Conservation (phyloP, 2,329 filamentous ascomycete species). For the Graphiopsis chlorocephala region DNA sequence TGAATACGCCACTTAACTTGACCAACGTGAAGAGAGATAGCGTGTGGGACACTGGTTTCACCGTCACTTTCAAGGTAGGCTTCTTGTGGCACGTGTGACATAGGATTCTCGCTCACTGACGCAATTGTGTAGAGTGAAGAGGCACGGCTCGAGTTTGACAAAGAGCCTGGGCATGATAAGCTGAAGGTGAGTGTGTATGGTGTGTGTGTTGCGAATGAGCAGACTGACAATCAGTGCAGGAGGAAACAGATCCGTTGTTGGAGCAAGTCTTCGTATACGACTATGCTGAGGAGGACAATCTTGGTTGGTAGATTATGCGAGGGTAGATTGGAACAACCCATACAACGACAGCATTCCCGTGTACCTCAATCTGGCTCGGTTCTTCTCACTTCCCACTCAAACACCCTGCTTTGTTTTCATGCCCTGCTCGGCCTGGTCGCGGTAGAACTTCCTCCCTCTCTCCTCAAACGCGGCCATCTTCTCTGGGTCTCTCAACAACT, state of each 20-base stretch:
- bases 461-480: constrained; percentile 55
- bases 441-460: constrained; percentile 62
- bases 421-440: constrained; percentile 62
- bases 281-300: constrained; percentile 41
- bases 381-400: not conserved
- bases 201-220: not conserved
- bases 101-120: not conserved
- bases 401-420: constrained; percentile 39
- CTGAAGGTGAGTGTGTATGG: constrained; percentile 5
- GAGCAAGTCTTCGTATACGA: constrained; percentile 42
- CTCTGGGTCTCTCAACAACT: constrained; percentile 55
- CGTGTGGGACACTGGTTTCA: constrained; percentile 12
- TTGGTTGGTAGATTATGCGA: constrained; percentile 3
- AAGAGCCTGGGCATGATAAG: constrained; percentile 9
- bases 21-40: constrained; percentile 13
- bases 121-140: constrained; percentile 5
- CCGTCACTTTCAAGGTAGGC: constrained; percentile 11
- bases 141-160: constrained; percentile 13
- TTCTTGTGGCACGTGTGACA: not conserved
- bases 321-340: no score
- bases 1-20: constrained; percentile 13
- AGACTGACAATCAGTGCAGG: not conserved
- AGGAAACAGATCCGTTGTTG: constrained; percentile 14
- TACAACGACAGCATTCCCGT: no score
- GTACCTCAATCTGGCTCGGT: no score